phyloP scores from a whole-genome alignment of 305 asterid species.

The Stenogyne calaminthoides region DNA sequence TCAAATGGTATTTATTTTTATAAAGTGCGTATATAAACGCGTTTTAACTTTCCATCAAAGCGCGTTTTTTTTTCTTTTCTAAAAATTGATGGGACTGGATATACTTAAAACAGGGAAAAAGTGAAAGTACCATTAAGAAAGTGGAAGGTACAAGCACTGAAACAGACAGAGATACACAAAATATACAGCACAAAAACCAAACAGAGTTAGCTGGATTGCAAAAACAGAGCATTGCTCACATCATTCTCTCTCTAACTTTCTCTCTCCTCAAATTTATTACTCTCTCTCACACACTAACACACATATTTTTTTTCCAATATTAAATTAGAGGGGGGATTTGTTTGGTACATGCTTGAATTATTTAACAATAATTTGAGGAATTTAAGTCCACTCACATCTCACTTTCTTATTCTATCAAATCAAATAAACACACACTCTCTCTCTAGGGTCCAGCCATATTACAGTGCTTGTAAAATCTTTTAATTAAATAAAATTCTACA shows the following conservation, averaged over 20 bases:
- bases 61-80: conserved; percentile 12
- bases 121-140: not conserved
- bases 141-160: conserved; percentile 12
- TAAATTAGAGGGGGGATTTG: conserved; percentile 22
- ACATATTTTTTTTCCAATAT: conserved; percentile 20
- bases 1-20: too few relatives aligned
- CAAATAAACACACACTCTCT: not conserved
- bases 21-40: too few relatives aligned
- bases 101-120: not conserved
- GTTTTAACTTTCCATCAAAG: too few relatives aligned
- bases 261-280: conserved; percentile 17
- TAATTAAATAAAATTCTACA: not conserved
- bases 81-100: not conserved
- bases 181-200: conserved; percentile 14
- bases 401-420: too few relatives aligned
- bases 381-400: not conserved
- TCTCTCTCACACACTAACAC: too few relatives aligned
- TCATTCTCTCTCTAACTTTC: not conserved
- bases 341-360: not conserved
- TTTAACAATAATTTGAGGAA: not conserved
- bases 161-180: not conserved
- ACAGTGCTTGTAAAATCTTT: conserved; percentile 48
- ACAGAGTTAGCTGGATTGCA: conserved; percentile 25
- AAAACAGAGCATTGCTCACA: not conserved
- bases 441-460: conserved; percentile 42